Conservation (phyloP, 768 basidiomycete genomes). For the Rhodosporidiobolus sp. region DNA sequence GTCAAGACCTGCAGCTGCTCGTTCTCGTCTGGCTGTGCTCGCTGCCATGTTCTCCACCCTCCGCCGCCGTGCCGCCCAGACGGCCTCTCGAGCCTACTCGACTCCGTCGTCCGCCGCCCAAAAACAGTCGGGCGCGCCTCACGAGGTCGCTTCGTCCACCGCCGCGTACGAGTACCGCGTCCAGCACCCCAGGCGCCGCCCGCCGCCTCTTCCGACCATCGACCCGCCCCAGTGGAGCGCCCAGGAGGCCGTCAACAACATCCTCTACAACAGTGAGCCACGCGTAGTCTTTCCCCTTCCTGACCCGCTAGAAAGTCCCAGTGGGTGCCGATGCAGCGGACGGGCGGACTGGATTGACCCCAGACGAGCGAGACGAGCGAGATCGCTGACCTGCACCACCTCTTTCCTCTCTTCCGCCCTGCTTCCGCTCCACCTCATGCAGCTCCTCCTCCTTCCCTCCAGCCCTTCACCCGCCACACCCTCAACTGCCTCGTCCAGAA, state of each 20-base stretch:
- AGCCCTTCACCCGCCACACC: constrained; percentile 57
- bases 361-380: constrained; percentile 69
- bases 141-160: constrained; percentile 52
- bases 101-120: constrained; percentile 5
- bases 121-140: not conserved
- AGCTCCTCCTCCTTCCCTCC: constrained; percentile 39
- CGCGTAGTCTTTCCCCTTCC: not conserved
- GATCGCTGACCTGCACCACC: not conserved
- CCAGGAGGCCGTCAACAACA: constrained; percentile 96
- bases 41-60: too few relatives aligned
- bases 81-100: constrained; percentile 1
- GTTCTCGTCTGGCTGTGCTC: too few relatives aligned
- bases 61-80: not conserved
- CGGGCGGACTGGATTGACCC: constrained; percentile 50
- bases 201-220: constrained; percentile 79
- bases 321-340: not conserved
- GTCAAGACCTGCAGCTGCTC: too few relatives aligned
- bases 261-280: constrained; percentile 68
- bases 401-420: not conserved
- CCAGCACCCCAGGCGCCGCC: constrained; percentile 60
- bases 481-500: constrained; percentile 98
- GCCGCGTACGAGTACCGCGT: constrained; percentile 91
- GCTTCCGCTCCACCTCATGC: not conserved
- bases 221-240: constrained; percentile 81
- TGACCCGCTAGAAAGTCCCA: not conserved